These are phyloP conservation scores for Diaporthe sp. DNA, from an alignment of 2,329 filamentous ascomycete species.

Conservation along the genomic window DNA sequence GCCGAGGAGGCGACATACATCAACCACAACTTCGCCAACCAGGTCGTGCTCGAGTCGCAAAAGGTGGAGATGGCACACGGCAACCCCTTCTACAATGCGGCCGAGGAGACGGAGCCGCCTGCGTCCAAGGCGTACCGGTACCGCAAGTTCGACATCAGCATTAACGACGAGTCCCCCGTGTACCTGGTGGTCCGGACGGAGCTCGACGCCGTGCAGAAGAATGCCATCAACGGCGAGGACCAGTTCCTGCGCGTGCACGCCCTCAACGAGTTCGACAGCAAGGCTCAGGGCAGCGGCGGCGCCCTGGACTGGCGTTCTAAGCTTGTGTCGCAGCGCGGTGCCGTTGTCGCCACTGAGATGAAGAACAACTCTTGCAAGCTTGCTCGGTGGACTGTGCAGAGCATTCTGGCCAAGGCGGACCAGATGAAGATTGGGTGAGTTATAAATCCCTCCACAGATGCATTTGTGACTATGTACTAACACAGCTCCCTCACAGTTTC, in stretches of 20 bases:
- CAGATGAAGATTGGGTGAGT: slow-evolving; percentile 96
- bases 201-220: slow-evolving; percentile 95
- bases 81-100: slow-evolving; percentile 97
- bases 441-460: not conserved
- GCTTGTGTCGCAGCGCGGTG: slow-evolving; percentile 93
- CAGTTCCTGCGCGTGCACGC: slow-evolving; percentile 94
- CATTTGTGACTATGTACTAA: slow-evolving; percentile 22
- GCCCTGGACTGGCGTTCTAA: slow-evolving; percentile 98
- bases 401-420: slow-evolving; percentile 96
- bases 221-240: slow-evolving; percentile 90
- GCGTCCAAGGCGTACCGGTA: slow-evolving; percentile 99
- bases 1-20: slow-evolving; percentile 99
- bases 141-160: slow-evolving; percentile 93
- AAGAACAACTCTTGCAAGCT: slow-evolving; percentile 99
- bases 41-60: slow-evolving; percentile 89
- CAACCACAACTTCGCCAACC: slow-evolving; percentile 99
- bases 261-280: slow-evolving; percentile 98
- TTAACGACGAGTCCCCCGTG: slow-evolving; percentile 94
- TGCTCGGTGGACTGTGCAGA: slow-evolving; percentile 96
- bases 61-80: slow-evolving; percentile 88
- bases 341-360: slow-evolving; percentile 98
- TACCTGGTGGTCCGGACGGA: slow-evolving; percentile 95
- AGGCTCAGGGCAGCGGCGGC: slow-evolving; percentile 93
- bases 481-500: slow-evolving; percentile 70
- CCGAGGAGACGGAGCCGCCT: slow-evolving; percentile 92